A percentile compares a stretch with the other conserved stretches of the same genome.
These are phyloP conservation scores for Vitis hybrid DNA, from an alignment of 177 flowering plant genomes.

Conservation along the genomic window DNA sequence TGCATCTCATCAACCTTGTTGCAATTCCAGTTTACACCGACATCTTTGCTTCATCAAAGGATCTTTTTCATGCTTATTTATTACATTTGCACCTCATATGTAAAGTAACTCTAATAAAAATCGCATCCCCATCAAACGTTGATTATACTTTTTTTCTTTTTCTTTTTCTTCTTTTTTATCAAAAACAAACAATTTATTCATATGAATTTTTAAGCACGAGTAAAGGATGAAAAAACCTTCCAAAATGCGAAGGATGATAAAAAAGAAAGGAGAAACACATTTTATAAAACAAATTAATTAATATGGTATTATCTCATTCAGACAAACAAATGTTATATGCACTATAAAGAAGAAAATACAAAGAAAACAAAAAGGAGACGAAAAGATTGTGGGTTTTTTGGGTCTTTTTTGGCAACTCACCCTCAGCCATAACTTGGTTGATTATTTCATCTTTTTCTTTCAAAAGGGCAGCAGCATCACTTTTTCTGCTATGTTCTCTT, in stretches of 20 bases:
- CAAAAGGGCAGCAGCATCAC: constrained; percentile 94
- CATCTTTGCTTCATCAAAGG: no score
- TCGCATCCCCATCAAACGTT: not conserved
- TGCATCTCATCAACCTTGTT: no score
- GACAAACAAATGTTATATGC: not conserved
- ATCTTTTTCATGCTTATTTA: no score
- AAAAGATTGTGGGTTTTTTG: no score
- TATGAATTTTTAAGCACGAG: no score
- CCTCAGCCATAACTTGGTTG: constrained; percentile 99
- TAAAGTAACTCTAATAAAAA: not conserved
- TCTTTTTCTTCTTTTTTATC: not conserved
- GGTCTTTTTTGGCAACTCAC: constrained; percentile 30
- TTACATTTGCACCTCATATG: not conserved
- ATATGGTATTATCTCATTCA: no score
- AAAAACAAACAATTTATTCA: no score
- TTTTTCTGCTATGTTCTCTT: constrained; percentile 89
- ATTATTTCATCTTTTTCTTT: constrained; percentile 99
- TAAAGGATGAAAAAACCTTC: no score
- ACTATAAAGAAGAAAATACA: not conserved
- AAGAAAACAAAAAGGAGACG: not conserved
- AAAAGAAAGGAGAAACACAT: no score
- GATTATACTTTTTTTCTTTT: not conserved
- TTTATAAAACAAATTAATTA: no score
- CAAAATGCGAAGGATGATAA: no score
- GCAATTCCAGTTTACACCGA: no score